Conservation (phyloP, 2,329 filamentous ascomycete species). For the Teratosphaeriaceae sp. region DNA sequence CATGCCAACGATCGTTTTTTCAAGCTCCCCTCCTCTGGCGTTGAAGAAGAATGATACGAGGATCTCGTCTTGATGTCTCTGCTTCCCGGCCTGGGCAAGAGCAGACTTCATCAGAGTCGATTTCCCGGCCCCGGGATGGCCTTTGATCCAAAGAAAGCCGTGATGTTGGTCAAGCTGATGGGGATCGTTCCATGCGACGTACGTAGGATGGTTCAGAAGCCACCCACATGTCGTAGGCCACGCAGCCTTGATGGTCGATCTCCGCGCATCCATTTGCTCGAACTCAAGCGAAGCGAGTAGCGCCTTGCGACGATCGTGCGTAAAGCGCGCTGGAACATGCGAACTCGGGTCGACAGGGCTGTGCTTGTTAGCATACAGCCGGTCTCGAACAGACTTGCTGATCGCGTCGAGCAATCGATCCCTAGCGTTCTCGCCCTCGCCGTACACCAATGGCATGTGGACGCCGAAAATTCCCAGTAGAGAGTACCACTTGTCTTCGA, state of each 20-base stretch:
- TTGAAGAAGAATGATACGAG: constrained; percentile 47
- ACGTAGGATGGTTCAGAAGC: constrained; percentile 32
- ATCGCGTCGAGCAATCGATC: constrained; percentile 28
- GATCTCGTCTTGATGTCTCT: constrained; percentile 10
- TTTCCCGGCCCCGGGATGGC: constrained; percentile 34
- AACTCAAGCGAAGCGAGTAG: constrained; percentile 26
- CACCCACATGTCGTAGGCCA: constrained; percentile 38
- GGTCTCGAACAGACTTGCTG: neutral
- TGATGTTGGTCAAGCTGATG: constrained; percentile 13
- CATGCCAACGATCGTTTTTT: constrained; percentile 43
- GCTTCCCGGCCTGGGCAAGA: constrained; percentile 9
- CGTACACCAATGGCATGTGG: constrained; percentile 40
- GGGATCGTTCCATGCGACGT: constrained; percentile 34
- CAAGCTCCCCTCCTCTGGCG: constrained; percentile 37
- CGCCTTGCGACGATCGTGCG: neutral
- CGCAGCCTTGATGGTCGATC: constrained; percentile 31
- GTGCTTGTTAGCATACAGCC: neutral
- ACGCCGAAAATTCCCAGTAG: constrained; percentile 40
- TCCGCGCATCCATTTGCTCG: constrained; percentile 35
- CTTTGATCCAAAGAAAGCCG: constrained; percentile 35
- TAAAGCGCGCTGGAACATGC: neutral
- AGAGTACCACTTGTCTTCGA: constrained; percentile 40
- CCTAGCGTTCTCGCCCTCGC: constrained; percentile 24
- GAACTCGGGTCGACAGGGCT: neutral
- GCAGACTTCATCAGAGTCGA: constrained; percentile 33